A percentile compares a stretch with the other conserved stretches of the same genome.
Conservation (phyloP, 108 stramenopile genomes). For the Cyclotella baltica region DNA sequence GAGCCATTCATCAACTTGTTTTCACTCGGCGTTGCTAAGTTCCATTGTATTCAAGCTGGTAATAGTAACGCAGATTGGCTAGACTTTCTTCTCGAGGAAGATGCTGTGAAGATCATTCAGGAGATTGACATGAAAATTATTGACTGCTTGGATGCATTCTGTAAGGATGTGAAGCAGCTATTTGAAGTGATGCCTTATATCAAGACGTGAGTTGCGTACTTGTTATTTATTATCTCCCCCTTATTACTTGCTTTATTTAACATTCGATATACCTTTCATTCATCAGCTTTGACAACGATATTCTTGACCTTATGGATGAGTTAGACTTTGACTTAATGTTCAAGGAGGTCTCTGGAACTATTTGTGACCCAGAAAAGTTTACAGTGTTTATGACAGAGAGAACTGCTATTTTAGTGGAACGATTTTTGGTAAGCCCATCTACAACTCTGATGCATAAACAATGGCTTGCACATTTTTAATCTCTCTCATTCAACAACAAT, state of each 20-base stretch:
- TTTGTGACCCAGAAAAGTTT: slow-evolving; percentile 71
- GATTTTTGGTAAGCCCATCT: slow-evolving; percentile 77
- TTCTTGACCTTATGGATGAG: slow-evolving; percentile 87
- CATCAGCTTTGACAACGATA: slow-evolving; percentile 83
- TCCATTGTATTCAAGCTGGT: slow-evolving; percentile 67
- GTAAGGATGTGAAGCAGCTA: slow-evolving; percentile 78
- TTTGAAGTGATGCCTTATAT: slow-evolving; percentile 85
- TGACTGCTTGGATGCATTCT: slow-evolving; percentile 72
- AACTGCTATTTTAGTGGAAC: slow-evolving; percentile 70
- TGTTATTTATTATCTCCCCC: background rate
- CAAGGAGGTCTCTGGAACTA: slow-evolving; percentile 72
- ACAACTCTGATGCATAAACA: too few relatives aligned
- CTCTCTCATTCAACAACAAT: background rate
- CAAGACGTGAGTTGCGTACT: slow-evolving; percentile 64
- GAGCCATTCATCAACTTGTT: slow-evolving; percentile 77
- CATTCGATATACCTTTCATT: background rate
- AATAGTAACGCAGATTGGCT: slow-evolving; percentile 79
- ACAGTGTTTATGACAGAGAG: slow-evolving; percentile 74
- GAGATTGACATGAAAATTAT: slow-evolving; percentile 84
- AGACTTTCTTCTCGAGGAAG: slow-evolving; percentile 81
- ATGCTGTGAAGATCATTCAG: slow-evolving; percentile 79
- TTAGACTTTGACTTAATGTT: slow-evolving; percentile 77
- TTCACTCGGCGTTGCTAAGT: slow-evolving; percentile 86
- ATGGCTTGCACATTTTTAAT: background rate
- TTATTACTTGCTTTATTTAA: background rate